Conservation (phyloP, 768 basidiomycete genomes). For the Botryobasidium botryosum region DNA sequence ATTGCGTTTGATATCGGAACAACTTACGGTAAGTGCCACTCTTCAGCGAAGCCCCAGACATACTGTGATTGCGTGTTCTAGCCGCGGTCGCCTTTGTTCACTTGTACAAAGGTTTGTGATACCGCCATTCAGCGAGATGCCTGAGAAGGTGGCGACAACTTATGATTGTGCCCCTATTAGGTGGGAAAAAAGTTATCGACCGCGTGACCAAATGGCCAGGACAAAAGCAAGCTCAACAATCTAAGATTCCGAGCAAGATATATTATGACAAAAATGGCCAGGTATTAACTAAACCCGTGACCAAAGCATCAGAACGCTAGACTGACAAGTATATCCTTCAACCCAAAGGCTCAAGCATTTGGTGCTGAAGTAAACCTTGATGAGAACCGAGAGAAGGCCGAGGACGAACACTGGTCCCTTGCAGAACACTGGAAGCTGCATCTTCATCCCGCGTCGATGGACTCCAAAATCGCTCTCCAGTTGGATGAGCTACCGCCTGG, state of each 20-base stretch:
- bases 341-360: neutral
- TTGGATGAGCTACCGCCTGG: conserved; percentile 13
- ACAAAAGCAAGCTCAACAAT: neutral
- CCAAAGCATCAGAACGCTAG: no score
- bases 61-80: no score
- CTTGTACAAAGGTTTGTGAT: neutral
- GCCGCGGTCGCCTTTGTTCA: neutral
- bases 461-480: no score
- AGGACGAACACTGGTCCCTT: neutral
- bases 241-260: neutral
- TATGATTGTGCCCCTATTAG: no score
- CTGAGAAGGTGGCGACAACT: no score
- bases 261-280: neutral
- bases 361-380: neutral
- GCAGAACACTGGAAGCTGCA: conserved; percentile 1
- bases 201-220: neutral
- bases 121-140: no score
- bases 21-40: no score
- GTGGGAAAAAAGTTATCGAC: neutral
- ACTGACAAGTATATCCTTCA: neutral
- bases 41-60: no score
- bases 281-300: neutral
- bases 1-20: neutral
- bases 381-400: neutral
- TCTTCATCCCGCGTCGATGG: neutral